These are phyloP conservation scores for Elymus sibiricus DNA, from an alignment of 176 grass and related monocot genomes.

Conservation along the genomic window DNA sequence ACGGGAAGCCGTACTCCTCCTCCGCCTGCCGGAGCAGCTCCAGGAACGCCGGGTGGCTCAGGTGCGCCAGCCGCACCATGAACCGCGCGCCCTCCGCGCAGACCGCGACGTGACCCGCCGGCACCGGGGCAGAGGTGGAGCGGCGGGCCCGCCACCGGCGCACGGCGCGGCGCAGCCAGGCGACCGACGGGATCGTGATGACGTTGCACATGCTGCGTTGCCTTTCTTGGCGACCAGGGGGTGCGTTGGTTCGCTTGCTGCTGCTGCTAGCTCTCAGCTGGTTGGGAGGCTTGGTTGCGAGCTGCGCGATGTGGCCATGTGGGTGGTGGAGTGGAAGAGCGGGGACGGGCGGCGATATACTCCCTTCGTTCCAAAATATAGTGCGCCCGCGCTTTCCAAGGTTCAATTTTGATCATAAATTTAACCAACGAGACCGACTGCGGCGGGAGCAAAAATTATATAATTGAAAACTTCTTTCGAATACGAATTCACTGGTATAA, in stretches of 20 bases:
- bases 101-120: conserved; percentile 40
- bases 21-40: conserved; percentile 38
- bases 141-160: background rate
- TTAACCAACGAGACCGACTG: too few species aligned
- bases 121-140: background rate
- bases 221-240: background rate
- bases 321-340: background rate
- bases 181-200: too few species aligned
- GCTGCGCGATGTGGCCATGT: background rate
- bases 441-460: too few species aligned
- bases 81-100: conserved; percentile 26
- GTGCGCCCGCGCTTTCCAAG: too few species aligned
- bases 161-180: too few species aligned
- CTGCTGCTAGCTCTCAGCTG: too few species aligned
- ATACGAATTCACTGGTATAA: too few species aligned
- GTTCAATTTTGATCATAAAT: too few species aligned
- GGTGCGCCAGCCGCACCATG: conserved; percentile 40
- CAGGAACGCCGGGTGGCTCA: conserved; percentile 39
- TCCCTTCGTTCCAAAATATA: too few species aligned
- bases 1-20: conserved; percentile 49
- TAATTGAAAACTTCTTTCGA: too few species aligned
- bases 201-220: too few species aligned
- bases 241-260: background rate
- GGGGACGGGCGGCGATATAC: background rate
- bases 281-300: background rate